phyloP scores from a whole-genome alignment of 2,329 filamentous ascomycete species.

The Apiospora phragmitis region DNA sequence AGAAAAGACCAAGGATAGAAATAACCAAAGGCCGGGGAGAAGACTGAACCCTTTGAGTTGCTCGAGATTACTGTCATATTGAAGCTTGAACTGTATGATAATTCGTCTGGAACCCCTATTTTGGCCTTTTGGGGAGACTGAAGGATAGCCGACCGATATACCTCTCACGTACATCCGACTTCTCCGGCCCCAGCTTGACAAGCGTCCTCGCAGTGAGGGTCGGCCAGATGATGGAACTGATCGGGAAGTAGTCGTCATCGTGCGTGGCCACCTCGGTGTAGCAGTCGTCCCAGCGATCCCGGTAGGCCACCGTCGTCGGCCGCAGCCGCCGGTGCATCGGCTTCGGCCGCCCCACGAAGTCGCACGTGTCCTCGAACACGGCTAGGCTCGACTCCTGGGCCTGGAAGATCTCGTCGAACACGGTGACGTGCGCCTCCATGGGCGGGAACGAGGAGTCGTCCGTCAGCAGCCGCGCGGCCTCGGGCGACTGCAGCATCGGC shows the following conservation, averaged over 20 bases:
- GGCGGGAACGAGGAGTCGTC: not conserved
- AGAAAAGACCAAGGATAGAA: not conserved
- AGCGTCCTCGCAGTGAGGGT: conserved; percentile 15
- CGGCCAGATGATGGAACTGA: conserved; percentile 5
- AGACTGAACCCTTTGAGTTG: too few species aligned
- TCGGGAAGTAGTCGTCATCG: not conserved
- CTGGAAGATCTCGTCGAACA: not conserved
- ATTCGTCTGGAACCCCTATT: not conserved
- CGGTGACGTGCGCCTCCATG: not conserved
- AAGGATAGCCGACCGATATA: conserved; percentile 28
- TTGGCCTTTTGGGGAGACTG: conserved; percentile 27
- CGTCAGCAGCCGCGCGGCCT: not conserved
- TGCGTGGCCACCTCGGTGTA: conserved; percentile 25
- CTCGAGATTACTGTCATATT: not conserved
- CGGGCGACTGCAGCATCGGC: not conserved
- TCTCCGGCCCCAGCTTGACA: conserved; percentile 27
- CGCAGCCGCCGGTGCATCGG: conserved; percentile 14
- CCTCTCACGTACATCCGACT: conserved; percentile 21
- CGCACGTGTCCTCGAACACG: conserved; percentile 22
- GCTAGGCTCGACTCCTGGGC: not conserved
- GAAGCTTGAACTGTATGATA: not conserved
- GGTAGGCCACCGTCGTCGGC: conserved; percentile 15
- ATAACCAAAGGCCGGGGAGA: too few species aligned
- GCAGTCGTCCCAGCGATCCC: conserved; percentile 30
- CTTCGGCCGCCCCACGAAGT: conserved; percentile 17